Evolutionary conservation across 352 stramenopile genomes (phyloP).

Genomic region (Halophytophthora polymorphica): DNA sequence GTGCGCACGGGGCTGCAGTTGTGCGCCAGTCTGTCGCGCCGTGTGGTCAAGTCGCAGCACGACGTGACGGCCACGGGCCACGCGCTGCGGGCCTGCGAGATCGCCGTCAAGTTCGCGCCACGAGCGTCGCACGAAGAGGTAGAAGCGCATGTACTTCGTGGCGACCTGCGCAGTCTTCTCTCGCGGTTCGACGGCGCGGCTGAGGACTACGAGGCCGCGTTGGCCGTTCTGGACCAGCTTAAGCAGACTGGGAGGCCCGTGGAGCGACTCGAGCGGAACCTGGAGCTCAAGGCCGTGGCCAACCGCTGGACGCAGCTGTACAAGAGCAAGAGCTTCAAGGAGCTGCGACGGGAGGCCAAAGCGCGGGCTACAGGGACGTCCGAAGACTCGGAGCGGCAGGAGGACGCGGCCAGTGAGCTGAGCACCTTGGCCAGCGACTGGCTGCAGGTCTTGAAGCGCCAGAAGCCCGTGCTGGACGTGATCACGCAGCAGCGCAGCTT

Average conservation of each 20-base stretch:
- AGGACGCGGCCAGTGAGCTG: conserved; percentile 3
- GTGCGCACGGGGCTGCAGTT: conserved; percentile 27
- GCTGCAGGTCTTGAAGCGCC: conserved; percentile 39
- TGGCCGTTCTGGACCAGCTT: conserved; percentile 10
- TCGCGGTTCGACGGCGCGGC: conserved; percentile 35
- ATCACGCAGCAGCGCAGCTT: conserved; percentile 35
- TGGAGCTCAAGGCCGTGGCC: conserved; percentile 39
- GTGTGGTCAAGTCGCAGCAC: conserved; percentile 41
- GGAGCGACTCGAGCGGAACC: conserved; percentile 11
- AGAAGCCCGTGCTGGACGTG: conserved; percentile 40
- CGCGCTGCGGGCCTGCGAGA: conserved; percentile 42
- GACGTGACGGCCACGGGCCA: conserved; percentile 31
- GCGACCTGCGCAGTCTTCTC: conserved; percentile 50
- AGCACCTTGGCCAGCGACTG: conserved; percentile 30
- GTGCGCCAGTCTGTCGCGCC: conserved; percentile 36
- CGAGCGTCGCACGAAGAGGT: conserved; percentile 20
- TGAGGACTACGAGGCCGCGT: conserved; percentile 38
- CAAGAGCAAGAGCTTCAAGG: conserved; percentile 33
- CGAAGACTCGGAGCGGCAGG: neutral
- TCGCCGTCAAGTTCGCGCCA: conserved; percentile 34
- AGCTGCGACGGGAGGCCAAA: conserved; percentile 37
- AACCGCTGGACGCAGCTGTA: conserved; percentile 63
- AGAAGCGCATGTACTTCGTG: conserved; percentile 46
- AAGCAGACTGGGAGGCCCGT: neutral
- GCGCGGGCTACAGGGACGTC: neutral